Conservation (phyloP, 129 eudicot genomes). For the Ambrosia trifida region DNA sequence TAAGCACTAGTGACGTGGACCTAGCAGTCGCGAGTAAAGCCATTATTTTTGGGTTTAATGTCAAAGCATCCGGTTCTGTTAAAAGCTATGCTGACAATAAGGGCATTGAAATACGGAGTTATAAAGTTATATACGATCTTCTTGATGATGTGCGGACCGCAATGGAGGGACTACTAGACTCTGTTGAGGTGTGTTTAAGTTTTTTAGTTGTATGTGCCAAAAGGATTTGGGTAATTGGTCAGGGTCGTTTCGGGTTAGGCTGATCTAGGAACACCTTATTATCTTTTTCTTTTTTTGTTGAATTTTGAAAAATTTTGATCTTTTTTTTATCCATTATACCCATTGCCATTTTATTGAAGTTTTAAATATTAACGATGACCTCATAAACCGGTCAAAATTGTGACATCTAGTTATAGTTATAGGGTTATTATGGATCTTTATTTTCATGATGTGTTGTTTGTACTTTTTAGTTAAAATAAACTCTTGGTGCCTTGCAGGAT, state of each 20-base stretch:
- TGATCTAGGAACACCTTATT: neutral
- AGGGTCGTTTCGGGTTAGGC: neutral
- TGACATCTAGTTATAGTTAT: neutral
- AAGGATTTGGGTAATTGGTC: neutral
- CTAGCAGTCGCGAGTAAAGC: conserved; percentile 90
- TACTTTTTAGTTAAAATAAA: neutral
- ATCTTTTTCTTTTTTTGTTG: too few species aligned
- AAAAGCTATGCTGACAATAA: conserved; percentile 78
- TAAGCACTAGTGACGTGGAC: conserved; percentile 84
- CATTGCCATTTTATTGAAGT: too few species aligned
- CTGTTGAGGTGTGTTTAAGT: conserved; percentile 73
- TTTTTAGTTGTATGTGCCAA: neutral
- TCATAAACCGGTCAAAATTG: neutral
- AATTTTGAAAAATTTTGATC: too few species aligned
- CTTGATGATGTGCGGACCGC: conserved; percentile 88
- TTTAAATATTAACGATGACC: neutral
- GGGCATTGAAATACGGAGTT: conserved; percentile 73
- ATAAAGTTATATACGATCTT: conserved; percentile 87
- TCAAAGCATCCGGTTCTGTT: conserved; percentile 75
- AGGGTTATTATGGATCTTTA: conserved; percentile 4
- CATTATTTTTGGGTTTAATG: conserved; percentile 85
- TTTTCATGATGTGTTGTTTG: too few species aligned
- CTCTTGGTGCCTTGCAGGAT: conserved; percentile 52
- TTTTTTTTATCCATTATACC: too few species aligned
- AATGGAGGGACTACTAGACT: conserved; percentile 93